Evolutionary conservation across 2,329 filamentous ascomycete genomes (phyloP).

Genomic region (Aaosphaeria pasadenensis): DNA sequence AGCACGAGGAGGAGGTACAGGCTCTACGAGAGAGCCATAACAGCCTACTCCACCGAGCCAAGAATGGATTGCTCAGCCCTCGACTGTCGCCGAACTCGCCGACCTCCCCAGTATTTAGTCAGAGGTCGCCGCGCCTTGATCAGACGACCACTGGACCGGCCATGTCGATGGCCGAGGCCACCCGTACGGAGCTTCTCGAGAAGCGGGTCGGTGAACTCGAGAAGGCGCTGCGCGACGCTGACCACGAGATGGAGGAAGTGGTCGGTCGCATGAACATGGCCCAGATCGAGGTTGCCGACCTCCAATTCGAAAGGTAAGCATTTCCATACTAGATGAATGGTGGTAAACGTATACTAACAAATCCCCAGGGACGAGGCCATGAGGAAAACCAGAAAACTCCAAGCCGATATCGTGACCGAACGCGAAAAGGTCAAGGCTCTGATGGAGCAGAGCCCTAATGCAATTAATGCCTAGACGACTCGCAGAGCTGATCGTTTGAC

Average conservation of each 20-base stretch:
- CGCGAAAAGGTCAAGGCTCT: slow-evolving; percentile 56
- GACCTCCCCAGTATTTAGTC: slow-evolving; percentile 60
- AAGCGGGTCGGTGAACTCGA: slow-evolving; percentile 81
- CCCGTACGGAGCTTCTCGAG: slow-evolving; percentile 72
- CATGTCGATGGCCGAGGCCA: slow-evolving; percentile 62
- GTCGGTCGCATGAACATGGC: slow-evolving; percentile 78
- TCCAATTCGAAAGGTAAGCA: slow-evolving; percentile 64
- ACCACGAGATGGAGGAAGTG: slow-evolving; percentile 79
- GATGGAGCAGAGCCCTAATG: slow-evolving; percentile 29
- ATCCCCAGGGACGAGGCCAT: slow-evolving; percentile 64
- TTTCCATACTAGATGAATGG: slow-evolving; percentile 7
- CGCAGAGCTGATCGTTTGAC: slow-evolving; percentile 3
- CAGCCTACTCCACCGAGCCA: slow-evolving; percentile 72
- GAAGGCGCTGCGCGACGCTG: slow-evolving; percentile 70
- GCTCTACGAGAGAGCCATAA: slow-evolving; percentile 74
- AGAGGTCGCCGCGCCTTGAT: slow-evolving; percentile 59
- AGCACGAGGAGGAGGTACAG: slow-evolving; percentile 82
- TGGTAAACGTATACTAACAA: slow-evolving; percentile 1
- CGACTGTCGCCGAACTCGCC: slow-evolving; percentile 58
- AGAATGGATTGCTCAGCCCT: slow-evolving; percentile 49
- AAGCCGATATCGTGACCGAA: slow-evolving; percentile 65
- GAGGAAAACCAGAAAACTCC: slow-evolving; percentile 66
- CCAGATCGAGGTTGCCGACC: slow-evolving; percentile 77
- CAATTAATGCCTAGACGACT: not conserved
- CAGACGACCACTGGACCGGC: slow-evolving; percentile 60